phyloP scores from a whole-genome alignment of 2,329 filamentous ascomycete species.

The Leptosphaerulina australis region DNA sequence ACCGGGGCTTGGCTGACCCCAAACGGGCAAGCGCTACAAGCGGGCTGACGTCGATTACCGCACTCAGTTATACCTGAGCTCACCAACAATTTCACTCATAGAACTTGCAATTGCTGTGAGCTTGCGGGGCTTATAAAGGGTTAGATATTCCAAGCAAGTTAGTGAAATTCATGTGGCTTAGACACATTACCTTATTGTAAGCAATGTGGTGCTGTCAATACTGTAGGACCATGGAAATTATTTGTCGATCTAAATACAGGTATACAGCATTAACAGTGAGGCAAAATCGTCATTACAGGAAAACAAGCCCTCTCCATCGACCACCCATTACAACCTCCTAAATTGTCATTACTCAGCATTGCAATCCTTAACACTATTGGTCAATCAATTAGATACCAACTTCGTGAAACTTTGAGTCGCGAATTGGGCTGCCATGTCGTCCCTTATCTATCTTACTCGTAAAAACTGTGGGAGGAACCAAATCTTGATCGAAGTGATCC shows the following conservation, averaged over 20 bases:
- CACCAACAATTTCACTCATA: neutral
- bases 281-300: neutral
- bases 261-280: constrained; percentile 8
- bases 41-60: constrained; percentile 18
- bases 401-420: constrained; percentile 46
- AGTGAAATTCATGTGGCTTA: neutral
- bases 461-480: constrained; percentile 51
- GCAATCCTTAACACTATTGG: neutral
- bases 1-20: constrained; percentile 13
- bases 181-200: neutral
- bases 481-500: constrained; percentile 57
- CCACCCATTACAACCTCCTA: constrained; percentile 8
- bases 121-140: neutral
- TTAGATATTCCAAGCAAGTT: neutral
- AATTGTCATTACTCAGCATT: constrained; percentile 1
- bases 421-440: constrained; percentile 37
- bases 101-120: neutral
- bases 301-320: neutral
- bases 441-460: constrained; percentile 30
- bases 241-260: constrained; percentile 1
- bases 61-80: neutral
- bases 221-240: neutral
- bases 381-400: constrained; percentile 31
- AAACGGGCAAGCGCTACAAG: constrained; percentile 12
- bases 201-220: neutral